phyloP scores from a whole-genome alignment of 345 rosid species.

The Rhodomyrtus tomentosa region DNA sequence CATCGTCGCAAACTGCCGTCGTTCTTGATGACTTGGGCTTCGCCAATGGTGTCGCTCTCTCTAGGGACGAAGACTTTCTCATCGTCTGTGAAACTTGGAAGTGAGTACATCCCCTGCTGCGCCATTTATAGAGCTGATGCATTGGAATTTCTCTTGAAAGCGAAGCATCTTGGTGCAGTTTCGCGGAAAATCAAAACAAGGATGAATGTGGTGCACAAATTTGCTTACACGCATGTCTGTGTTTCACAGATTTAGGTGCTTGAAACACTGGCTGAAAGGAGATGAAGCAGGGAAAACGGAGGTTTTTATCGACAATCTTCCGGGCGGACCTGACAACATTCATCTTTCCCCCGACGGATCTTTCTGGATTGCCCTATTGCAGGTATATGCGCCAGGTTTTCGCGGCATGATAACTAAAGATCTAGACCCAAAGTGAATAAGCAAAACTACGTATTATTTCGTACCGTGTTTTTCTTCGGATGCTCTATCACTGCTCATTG shows the following conservation, averaged over 20 bases:
- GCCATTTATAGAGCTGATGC: not conserved
- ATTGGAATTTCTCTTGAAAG: not conserved
- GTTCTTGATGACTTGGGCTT: conserved; percentile 23
- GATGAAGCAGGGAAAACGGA: conserved; percentile 21
- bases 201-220: not conserved
- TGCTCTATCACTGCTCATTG: not conserved
- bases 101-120: conserved; percentile 7
- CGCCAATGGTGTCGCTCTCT: conserved; percentile 44
- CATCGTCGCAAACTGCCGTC: conserved; percentile 13
- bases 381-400: conserved; percentile 6
- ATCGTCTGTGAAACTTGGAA: conserved; percentile 36
- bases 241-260: conserved; percentile 27
- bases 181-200: not conserved
- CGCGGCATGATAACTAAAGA: not conserved
- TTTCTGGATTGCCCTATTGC: conserved; percentile 33
- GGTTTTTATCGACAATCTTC: conserved; percentile 32
- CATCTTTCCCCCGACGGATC: conserved; percentile 47
- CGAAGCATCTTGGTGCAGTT: not conserved
- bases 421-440: not conserved
- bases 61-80: conserved; percentile 28
- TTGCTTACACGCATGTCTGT: not conserved
- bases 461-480: accelerated
- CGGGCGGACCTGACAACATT: conserved; percentile 43
- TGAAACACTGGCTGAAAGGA: conserved; percentile 38
- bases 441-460: not conserved